A percentile compares a stretch with the other conserved stretches of the same genome.
Evolutionary conservation across 352 stramenopile genomes (phyloP).

Genomic region (Globisporangium nunn): DNA sequence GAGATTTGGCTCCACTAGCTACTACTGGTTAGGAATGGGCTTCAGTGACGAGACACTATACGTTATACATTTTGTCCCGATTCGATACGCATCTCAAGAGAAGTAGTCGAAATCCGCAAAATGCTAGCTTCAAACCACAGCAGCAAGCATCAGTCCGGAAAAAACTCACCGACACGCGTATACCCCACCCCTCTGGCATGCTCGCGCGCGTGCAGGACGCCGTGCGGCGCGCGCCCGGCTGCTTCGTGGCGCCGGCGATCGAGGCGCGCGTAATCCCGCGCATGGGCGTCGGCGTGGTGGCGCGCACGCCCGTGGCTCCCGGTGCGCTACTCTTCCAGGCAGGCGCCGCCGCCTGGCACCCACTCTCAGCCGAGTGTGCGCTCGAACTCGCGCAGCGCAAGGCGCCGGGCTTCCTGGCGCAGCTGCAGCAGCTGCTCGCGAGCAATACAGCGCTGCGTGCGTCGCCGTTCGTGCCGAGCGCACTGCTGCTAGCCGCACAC

Average conservation of each 20-base stretch:
- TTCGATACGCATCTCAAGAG: too few relatives aligned
- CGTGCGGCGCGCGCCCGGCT: constrained; percentile 41
- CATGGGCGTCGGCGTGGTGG: constrained; percentile 68
- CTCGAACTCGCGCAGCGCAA: constrained; percentile 52
- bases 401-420: constrained; percentile 52
- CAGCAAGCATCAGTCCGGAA: too few relatives aligned
- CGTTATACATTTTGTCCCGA: too few relatives aligned
- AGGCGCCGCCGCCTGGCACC: constrained; percentile 46
- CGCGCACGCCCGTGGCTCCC: constrained; percentile 40
- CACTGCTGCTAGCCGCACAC: constrained; percentile 59
- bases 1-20: not conserved
- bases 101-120: too few relatives aligned
- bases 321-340: constrained; percentile 62
- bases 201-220: constrained; percentile 46
- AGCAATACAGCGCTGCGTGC: constrained; percentile 21
- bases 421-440: constrained; percentile 42
- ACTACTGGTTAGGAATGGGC: too few relatives aligned
- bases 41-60: too few relatives aligned
- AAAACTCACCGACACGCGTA: too few relatives aligned
- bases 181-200: constrained; percentile 1
- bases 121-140: too few relatives aligned
- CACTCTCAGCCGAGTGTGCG: constrained; percentile 68
- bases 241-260: constrained; percentile 44
- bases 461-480: constrained; percentile 52
- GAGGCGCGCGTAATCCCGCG: constrained; percentile 34